Base-by-base conservation (phyloP, 2,329 filamentous ascomycete genomes). In the Exophiala sp. region DNA sequence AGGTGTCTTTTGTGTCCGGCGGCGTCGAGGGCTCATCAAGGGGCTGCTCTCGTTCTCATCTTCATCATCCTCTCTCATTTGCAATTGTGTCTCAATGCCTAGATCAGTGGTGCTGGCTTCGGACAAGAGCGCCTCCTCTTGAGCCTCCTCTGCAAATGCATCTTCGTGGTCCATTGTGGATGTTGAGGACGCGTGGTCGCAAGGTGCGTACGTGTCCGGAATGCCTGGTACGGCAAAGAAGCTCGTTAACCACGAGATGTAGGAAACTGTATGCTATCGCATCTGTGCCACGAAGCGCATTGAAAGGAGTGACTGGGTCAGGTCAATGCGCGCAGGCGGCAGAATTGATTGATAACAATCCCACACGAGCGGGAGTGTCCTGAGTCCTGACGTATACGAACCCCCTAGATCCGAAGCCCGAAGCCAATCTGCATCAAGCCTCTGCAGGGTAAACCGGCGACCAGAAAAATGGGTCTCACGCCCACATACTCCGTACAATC, bases 91-190 rank as follows among this genome's bases (percentile, higher is more conserved):
- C 20, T 61, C 40, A 48, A 40, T 38, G 43, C 16, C 38, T 16
- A 33, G 14, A 12, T 38, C 38, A 32, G 11, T n/a, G 6, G 34
- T 24, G 16, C 29, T 47, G 41, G 50, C 46, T 36, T 61, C 55
- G 34, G 58, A 46, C 24, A 51, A 48, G 36, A 55, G 46, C 14
- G 58, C 55, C 52, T 71, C 66, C 44, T 69, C 59, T 50, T 70
- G 67, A 8, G 64, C 60, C 43, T 69, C 68, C 42, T 65, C 62
- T 10, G 63, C 64, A 38, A 70, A 65, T 5, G 65, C 60, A 47
- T 66, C 61, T 57, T 72, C 69, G 40, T 65, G 66, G 58, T 69
- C 66, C 66, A 71, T 71, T 40, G 36, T 59, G 38, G 24, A 35
- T 47, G 12, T 51, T 14, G 40, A 14, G 20, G 21, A 18, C 16